Percentiles rank a stretch among this genome's conserved stretches.
Evolutionary conservation across 108 stramenopile genomes (phyloP).

Genomic region (Skeletonema costatum): DNA sequence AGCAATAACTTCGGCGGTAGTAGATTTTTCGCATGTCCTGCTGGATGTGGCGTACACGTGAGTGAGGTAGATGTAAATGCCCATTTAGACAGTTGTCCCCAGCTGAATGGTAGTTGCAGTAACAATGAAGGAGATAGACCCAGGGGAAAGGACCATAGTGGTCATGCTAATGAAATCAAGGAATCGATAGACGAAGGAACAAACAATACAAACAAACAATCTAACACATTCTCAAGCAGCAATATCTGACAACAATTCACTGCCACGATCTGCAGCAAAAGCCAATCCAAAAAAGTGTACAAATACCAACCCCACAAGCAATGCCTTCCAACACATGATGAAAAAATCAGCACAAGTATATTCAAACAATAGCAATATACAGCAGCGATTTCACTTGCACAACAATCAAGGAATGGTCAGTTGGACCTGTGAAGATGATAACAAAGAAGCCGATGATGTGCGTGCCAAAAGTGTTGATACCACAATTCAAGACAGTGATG

Average conservation of each 20-base stretch:
- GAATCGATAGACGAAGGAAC: neutral
- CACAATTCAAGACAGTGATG: neutral
- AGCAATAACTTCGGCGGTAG: neutral
- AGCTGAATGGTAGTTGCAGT: neutral
- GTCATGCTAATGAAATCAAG: neutral
- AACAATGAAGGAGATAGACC: neutral
- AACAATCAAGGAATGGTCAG: slow-evolving; percentile 33
- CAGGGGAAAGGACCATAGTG: neutral
- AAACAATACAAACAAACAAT: neutral
- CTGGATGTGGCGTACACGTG: slow-evolving; percentile 49
- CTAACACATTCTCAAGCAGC: neutral
- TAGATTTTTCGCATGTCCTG: slow-evolving; percentile 42
- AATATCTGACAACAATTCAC: slow-evolving; percentile 20
- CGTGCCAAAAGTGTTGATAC: neutral
- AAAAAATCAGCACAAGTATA: slow-evolving; percentile 57
- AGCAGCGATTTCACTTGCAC: slow-evolving; percentile 46
- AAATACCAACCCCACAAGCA: neutral
- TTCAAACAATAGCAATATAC: slow-evolving; percentile 12
- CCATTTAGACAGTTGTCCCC: slow-evolving; percentile 39
- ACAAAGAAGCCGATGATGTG: slow-evolving; percentile 16
- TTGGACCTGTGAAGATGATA: slow-evolving; percentile 27
- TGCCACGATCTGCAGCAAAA: neutral
- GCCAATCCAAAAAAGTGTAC: neutral
- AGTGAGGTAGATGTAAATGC: slow-evolving; percentile 41
- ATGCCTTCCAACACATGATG: slow-evolving; percentile 65